Base-by-base conservation (phyloP, 768 basidiomycete species). In the Leucosporidium creatinivorum region DNA sequence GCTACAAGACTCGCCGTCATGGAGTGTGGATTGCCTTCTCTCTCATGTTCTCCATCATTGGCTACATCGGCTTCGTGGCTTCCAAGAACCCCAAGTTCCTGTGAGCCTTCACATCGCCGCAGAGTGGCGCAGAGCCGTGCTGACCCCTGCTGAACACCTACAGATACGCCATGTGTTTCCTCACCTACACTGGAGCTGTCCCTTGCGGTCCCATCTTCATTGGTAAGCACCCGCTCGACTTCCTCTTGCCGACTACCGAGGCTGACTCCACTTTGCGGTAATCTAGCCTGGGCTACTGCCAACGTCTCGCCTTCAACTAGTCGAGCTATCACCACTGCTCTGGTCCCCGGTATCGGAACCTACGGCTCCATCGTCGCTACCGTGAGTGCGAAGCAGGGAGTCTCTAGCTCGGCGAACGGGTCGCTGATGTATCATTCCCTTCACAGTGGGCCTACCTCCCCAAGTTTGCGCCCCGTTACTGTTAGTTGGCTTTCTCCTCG, bases 1-100 rank as follows among this genome's bases (percentile, higher is more conserved):
- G 55, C 3, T 88, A 90, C 77, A 81, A 83, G 62, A 75, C 86
- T 25, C 87, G 88, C 73, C 84, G 78, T 58, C 83, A 89, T 44
- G 84, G 84, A 8, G 68, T 80, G 47, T 70, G 58, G 57, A 66
- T 76, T 66, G 71, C 74, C 6, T 28, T 55, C n/a, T 62, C 61
- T 54, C 58, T 63, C 31, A 21, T 60, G 6, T 39, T 76, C 47
- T 64, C 66, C 7, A 13, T 44, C 8, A 44, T 44, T 13, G 25
- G 44, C 44, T 17, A 26, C 50, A 55, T 67, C 30, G 58, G 18
- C 30, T 52, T 9, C 19, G 23, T 51, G 15, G 8, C 48, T 23
- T 58, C 21, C 8, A 28, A 0, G 4, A 10, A 15, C 17, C n/a
- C 23, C 44, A 17, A 25, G 10, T 47, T 28, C 7, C 3, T 19